A percentile compares a stretch with the other conserved stretches of the same genome.
phyloP scores from a whole-genome alignment of 305 asterid species.

The Solanum hybrid region DNA sequence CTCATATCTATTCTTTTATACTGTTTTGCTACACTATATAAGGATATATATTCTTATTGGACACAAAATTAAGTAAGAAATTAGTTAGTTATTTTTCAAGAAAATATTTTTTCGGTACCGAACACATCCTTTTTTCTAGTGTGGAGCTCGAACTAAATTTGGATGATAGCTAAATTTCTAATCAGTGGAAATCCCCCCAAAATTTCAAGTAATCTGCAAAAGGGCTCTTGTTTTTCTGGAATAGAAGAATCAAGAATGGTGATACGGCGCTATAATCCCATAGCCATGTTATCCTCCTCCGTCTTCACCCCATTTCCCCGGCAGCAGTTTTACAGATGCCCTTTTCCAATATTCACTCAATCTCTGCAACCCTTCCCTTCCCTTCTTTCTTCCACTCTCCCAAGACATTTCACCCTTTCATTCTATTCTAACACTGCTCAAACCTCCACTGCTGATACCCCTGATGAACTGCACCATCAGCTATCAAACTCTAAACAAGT shows the following conservation, averaged over 20 bases:
- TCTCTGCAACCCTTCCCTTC: constrained; percentile 11
- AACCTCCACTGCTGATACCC: not conserved
- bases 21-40: not conserved
- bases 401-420: constrained; percentile 14
- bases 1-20: not conserved
- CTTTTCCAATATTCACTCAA: constrained; percentile 7
- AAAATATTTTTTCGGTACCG: not conserved
- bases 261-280: constrained; percentile 22
- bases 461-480: constrained; percentile 9
- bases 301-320: constrained; percentile 5
- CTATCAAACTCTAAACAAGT: constrained; percentile 9
- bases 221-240: not conserved
- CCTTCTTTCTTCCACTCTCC: constrained; percentile 11
- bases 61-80: not conserved
- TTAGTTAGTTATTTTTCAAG: not conserved
- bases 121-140: not conserved
- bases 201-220: not conserved
- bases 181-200: not conserved
- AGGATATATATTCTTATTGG: not conserved
- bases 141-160: not conserved
- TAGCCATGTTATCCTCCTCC: constrained; percentile 11
- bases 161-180: not conserved
- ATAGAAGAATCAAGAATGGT: constrained; percentile 14
- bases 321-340: constrained; percentile 13
- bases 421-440: not conserved